Conservation (phyloP, 208 protist genomes). For the Strigomonas galati region DNA sequence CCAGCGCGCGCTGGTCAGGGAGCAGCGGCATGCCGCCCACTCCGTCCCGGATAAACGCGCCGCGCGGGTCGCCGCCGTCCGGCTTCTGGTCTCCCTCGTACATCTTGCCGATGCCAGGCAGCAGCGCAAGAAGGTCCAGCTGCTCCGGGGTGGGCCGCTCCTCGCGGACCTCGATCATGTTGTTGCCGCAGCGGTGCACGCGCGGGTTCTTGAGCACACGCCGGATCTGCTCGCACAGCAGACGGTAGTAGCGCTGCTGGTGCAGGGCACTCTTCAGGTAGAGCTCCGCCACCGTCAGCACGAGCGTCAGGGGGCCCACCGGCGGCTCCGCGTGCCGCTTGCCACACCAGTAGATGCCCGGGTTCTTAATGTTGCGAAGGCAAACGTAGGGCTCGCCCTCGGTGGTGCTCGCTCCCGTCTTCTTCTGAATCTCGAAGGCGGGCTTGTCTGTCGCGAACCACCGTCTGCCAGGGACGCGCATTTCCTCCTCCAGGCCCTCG, state of each 20-base stretch:
- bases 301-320: constrained; percentile 39
- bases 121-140: constrained; percentile 45
- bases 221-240: constrained; percentile 56
- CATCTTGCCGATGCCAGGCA: constrained; percentile 77
- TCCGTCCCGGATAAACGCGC: constrained; percentile 42
- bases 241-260: constrained; percentile 57
- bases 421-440: constrained; percentile 49
- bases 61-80: constrained; percentile 59
- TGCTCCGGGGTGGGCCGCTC: constrained; percentile 39
- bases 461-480: constrained; percentile 52
- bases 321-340: constrained; percentile 56
- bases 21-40: constrained; percentile 68
- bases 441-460: constrained; percentile 70
- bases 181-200: constrained; percentile 63
- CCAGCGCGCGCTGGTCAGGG: constrained; percentile 49
- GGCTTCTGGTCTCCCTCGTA: constrained; percentile 29
- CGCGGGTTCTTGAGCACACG: constrained; percentile 65
- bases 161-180: constrained; percentile 71
- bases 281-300: constrained; percentile 74
- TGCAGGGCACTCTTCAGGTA: constrained; percentile 78
- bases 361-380: constrained; percentile 40
- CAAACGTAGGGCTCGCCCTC: constrained; percentile 72
- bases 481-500: constrained; percentile 45
- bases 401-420: constrained; percentile 39
- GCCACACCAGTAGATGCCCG: constrained; percentile 51